Base-by-base conservation (phyloP, 2,329 filamentous ascomycete genomes). In the Fusarium sp. region DNA sequence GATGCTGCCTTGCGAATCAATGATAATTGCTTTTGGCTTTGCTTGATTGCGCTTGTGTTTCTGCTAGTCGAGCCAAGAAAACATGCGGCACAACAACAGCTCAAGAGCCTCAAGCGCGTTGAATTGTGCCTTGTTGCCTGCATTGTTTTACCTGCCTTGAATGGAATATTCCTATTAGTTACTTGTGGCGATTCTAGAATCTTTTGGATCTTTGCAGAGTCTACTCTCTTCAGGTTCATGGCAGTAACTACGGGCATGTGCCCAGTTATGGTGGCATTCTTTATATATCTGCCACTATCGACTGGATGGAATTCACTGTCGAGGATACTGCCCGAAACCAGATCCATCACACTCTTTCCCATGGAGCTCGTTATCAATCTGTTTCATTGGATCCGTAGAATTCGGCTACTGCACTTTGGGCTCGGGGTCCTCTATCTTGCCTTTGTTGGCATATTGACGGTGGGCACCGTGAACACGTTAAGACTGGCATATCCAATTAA, bases 331-430 rank as follows among this genome's bases (percentile, higher is more conserved):
- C 47, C 28, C 1, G 21, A 50, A 5, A 13, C 47, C 4, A 50
- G 10, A 13, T 19, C 28, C 3, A 5, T 13, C 2, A 18, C 0
- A 2, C 21, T 2, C 1, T 32, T 50, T 32, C 7, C 10, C 12
- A 0, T 13, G 2, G 28, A 50, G 2, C 28, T 50, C 15, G 3
- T 2, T 1, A 1, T 23, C 21, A 50, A 50, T 10, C 3, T 50
- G 0, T 32, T 18, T 9, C 0, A n/a, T 0, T 5, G 10, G 28
- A 50, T 50, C 7, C 15, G 46, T 11, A 9, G 21, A 10, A 5
- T 13, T 9, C 21, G 28, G 21, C 10, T 23, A 2, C 11, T 13
- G 11, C 47, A 32, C 15, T 32, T 32, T 0, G 28, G 28, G 10
- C 7, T 50, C 19, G 47, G 28, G 5, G 9, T 7, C 1, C 15